Base-by-base conservation (phyloP, 148 eudicot species). In the Dianthus caryophyllus region DNA sequence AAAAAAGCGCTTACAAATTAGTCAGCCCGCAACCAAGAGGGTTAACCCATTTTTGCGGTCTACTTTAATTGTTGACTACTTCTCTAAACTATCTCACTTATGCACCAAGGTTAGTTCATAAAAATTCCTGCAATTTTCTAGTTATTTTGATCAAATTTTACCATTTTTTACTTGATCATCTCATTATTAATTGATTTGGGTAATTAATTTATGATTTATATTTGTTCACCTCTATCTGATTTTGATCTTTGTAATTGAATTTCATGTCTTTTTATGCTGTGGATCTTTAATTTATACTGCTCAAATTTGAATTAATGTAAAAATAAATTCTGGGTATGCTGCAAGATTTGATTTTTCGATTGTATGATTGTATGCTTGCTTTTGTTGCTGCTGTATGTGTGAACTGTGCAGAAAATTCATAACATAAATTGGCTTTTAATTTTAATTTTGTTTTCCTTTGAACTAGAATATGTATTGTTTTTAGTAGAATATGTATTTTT, bases 281-380 rank as follows among this genome's bases (percentile, higher is more conserved):
- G 16, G 24, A 11, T 11, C 26, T 59, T 24, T 65, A 15, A 18
- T 1, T 54, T 65, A 5, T 58, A n/a, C 1, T 27, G 61, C n/a
- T 59, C 18, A 56, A 49, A 24, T 12, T 46, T 21, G 22, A 52
- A 58, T 66, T 6, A 24, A n/a, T n/a, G n/a, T n/a, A 33, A 31
- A 15, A 44, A 65, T 53, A 24, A 9, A 48, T 60, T 39, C 39
- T 60, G 67, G 68, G 55, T 74, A 27, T 39, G 54, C 54, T 67
- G 72, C 8, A 55, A 16, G 68, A 60, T 5, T 6, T 60, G 71
- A n/a, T 66, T 59, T 8, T 55, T 5, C 17, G 15, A 47, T 14
- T 47, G 17, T 47, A 0, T 65, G 26, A 24, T 65, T 69, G 15
- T 18, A 21, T 21, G 64, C 4, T n/a, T 65, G 20, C 33, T 57